Percentiles rank a stretch among this genome's conserved stretches.
phyloP scores from a whole-genome alignment of 129 eudicot genomes.

The Helichrysum umbraculigerum region DNA sequence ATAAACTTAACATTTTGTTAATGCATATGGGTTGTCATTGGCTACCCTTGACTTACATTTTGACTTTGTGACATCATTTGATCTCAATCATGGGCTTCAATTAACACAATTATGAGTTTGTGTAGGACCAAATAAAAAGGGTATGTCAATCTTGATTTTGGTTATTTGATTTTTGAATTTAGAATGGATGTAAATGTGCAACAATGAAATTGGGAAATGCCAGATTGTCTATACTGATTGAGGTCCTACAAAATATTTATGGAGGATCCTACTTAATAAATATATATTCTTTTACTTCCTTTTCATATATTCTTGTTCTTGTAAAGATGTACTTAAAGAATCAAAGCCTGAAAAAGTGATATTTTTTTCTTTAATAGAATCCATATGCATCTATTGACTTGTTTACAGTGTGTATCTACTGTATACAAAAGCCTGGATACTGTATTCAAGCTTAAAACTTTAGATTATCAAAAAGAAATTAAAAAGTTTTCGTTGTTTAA shows the following conservation, averaged over 20 bases:
- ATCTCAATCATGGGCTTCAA: not conserved
- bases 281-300: constrained; percentile 21
- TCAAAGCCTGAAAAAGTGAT: not conserved
- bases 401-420: not conserved
- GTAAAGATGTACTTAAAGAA: not conserved
- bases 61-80: not conserved
- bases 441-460: constrained; percentile 6
- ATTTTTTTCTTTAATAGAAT: not conserved
- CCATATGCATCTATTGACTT: not conserved
- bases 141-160: constrained; percentile 6
- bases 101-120: not conserved
- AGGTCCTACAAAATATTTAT: constrained; percentile 41
- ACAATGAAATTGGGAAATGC: constrained; percentile 23
- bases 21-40: not conserved
- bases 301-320: constrained; percentile 8
- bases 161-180: constrained; percentile 13
- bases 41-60: not conserved
- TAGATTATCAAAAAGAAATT: not conserved
- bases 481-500: not conserved
- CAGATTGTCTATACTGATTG: constrained; percentile 35
- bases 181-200: not conserved
- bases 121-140: constrained; percentile 7
- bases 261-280: constrained; percentile 15
- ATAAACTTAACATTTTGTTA: not conserved
- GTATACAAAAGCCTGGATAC: not conserved